Conservation (phyloP, 352 stramenopile genomes). For the Phytopythium litorale region DNA sequence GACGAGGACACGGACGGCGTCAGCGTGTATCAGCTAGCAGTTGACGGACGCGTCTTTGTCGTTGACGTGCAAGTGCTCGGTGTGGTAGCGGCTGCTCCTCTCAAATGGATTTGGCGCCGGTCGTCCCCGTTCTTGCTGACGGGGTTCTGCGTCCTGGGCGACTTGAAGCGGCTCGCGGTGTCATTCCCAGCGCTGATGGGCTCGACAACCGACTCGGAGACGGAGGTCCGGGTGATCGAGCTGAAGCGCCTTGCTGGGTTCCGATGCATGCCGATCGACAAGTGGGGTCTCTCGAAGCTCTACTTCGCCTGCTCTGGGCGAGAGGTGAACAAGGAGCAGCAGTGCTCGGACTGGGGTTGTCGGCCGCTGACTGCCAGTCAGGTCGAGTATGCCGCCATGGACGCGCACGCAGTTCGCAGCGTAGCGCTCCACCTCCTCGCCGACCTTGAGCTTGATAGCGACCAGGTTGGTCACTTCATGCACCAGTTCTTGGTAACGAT, state of each 20-base stretch:
- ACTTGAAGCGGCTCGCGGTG: slow-evolving; percentile 41
- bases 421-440: slow-evolving; percentile 42
- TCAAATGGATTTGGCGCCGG: slow-evolving; percentile 35
- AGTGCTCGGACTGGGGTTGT: slow-evolving; percentile 56
- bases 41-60: slow-evolving; percentile 40
- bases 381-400: slow-evolving; percentile 51
- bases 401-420: slow-evolving; percentile 43
- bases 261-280: slow-evolving; percentile 35
- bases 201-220: background rate
- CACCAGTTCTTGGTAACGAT: background rate
- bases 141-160: slow-evolving; percentile 52
- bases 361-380: slow-evolving; percentile 38
- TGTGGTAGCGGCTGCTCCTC: slow-evolving; percentile 21
- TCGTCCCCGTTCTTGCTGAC: slow-evolving; percentile 32
- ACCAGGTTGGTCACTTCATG: background rate
- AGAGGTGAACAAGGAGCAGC: slow-evolving; percentile 54
- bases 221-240: slow-evolving; percentile 30
- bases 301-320: slow-evolving; percentile 32
- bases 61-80: slow-evolving; percentile 58
- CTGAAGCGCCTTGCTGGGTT: slow-evolving; percentile 50
- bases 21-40: slow-evolving; percentile 50
- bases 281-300: slow-evolving; percentile 54
- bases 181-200: slow-evolving; percentile 40
- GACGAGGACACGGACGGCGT: slow-evolving; percentile 19
- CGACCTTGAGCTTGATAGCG: slow-evolving; percentile 16